A percentile compares a stretch with the other conserved stretches of the same genome.
These are phyloP conservation scores for Epichloe glyceriae DNA, from an alignment of 2,329 filamentous ascomycete genomes.

Conservation along the genomic window DNA sequence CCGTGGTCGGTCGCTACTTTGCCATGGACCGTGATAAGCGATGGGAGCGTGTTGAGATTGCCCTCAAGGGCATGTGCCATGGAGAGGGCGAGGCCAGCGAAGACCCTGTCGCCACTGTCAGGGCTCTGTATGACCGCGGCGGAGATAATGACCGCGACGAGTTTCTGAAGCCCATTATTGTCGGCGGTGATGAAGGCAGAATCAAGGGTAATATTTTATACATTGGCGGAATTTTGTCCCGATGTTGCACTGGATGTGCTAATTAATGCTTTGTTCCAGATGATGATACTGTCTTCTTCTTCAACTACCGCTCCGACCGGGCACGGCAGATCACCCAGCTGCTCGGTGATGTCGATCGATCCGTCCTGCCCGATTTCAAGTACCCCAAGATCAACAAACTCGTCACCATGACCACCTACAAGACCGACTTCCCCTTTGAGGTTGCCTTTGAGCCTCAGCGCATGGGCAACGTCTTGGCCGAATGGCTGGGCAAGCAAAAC, in stretches of 20 bases:
- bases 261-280: constrained; percentile 35
- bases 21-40: constrained; percentile 99
- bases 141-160: constrained; percentile 67
- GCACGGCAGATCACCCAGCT: constrained; percentile 94
- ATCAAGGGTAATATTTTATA: constrained; percentile 53
- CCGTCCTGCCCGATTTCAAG: constrained; percentile 77
- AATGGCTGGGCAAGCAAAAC: constrained; percentile 84
- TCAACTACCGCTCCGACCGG: constrained; percentile 99
- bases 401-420: constrained; percentile 98
- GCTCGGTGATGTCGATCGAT: constrained; percentile 82
- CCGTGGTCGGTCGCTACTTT: constrained; percentile 91
- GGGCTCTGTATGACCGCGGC: constrained; percentile 72
- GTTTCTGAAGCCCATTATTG: constrained; percentile 95
- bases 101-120: constrained; percentile 77
- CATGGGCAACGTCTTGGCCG: constrained; percentile 97
- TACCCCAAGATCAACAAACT: constrained; percentile 78
- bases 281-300: constrained; percentile 93
- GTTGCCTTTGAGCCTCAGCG: constrained; percentile 87
- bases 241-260: not conserved
- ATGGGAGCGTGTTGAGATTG: constrained; percentile 89
- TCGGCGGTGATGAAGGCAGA: constrained; percentile 73
- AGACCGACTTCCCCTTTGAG: constrained; percentile 83
- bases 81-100: constrained; percentile 78
- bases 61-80: constrained; percentile 70
- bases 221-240: constrained; percentile 8